Conservation (phyloP, 371 early-diverging fungal species). For the Saksenaea vasiformis region DNA sequence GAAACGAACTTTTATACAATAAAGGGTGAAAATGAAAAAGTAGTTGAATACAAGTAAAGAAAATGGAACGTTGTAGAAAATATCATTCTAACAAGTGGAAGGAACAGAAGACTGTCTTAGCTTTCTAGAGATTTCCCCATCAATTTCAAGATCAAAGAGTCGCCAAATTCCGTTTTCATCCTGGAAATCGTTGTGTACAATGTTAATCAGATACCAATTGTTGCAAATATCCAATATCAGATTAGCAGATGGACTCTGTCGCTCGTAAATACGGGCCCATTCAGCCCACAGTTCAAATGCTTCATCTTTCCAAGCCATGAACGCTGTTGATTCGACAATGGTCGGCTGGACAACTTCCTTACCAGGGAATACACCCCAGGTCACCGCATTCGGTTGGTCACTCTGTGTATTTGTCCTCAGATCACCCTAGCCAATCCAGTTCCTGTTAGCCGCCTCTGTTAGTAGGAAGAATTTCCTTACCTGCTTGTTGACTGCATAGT, state of each 20-base stretch:
- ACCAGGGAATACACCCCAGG: constrained; percentile 99
- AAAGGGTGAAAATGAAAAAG: too few relatives aligned
- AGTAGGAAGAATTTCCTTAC: constrained; percentile 21
- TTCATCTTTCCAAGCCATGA: constrained; percentile 97
- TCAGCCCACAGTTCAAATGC: constrained; percentile 94
- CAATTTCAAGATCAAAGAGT: constrained; percentile 62
- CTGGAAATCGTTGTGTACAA: constrained; percentile 95
- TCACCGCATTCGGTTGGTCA: constrained; percentile 95
- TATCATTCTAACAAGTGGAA: too few relatives aligned
- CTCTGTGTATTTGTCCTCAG: constrained; percentile 80
- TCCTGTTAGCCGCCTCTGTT: too few relatives aligned
- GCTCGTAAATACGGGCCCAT: constrained; percentile 84
- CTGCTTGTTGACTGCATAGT: constrained; percentile 87
- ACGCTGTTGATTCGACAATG: constrained; percentile 88
- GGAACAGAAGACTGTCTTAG: too few relatives aligned
- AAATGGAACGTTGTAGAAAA: too few relatives aligned
- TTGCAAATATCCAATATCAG: constrained; percentile 71
- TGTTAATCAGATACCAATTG: constrained; percentile 90
- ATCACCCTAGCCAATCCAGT: constrained; percentile 45
- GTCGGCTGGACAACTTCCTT: constrained; percentile 98
- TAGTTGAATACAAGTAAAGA: too few relatives aligned
- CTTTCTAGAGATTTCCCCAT: constrained; percentile 25
- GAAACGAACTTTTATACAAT: too few relatives aligned
- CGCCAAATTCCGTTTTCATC: constrained; percentile 72
- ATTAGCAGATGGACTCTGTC: constrained; percentile 56